These are phyloP conservation scores for Rhazya stricta DNA, from an alignment of 257 asterid genomes.

Conservation along the genomic window DNA sequence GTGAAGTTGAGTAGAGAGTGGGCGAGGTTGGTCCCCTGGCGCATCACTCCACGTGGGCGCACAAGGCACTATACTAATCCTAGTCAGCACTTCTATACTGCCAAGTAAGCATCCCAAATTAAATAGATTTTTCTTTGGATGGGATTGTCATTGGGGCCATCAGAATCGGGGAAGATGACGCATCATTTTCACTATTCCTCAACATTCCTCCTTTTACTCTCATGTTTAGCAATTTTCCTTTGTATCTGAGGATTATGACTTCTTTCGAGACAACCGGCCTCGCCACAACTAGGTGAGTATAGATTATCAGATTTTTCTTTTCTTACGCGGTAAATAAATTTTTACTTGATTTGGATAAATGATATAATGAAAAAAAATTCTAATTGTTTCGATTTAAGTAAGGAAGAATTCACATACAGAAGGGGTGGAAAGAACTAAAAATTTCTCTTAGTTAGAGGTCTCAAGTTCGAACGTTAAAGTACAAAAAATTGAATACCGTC, in stretches of 20 bases:
- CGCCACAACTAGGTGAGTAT: no score
- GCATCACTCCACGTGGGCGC: slow-evolving; percentile 60
- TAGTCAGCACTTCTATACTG: slow-evolving; percentile 33
- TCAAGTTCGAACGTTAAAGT: no score
- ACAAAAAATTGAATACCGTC: slow-evolving; percentile 26
- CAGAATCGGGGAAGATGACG: slow-evolving; percentile 29
- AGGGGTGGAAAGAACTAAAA: no score
- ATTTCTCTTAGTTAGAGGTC: no score
- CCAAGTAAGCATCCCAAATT: slow-evolving; percentile 27
- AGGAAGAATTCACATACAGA: no score
- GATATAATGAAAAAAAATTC: no score
- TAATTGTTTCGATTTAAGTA: no score
- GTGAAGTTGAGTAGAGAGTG: slow-evolving; percentile 37
- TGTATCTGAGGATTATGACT: neutral
- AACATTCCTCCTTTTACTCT: neutral
- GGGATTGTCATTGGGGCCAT: slow-evolving; percentile 30
- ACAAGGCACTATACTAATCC: no score
- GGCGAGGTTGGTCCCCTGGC: slow-evolving; percentile 29
- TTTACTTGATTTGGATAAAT: no score
- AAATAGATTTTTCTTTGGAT: slow-evolving; percentile 16
- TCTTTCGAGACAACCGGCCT: neutral
- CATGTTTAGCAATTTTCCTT: slow-evolving; percentile 6
- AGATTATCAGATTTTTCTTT: no score
- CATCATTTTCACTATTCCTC: slow-evolving; percentile 5
- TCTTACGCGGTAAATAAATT: no score